Evolutionary conservation across 2,329 filamentous ascomycete species (phyloP), one percentile per base, ranked within the genome.

Genomic region (Penicillium sp.): DNA sequence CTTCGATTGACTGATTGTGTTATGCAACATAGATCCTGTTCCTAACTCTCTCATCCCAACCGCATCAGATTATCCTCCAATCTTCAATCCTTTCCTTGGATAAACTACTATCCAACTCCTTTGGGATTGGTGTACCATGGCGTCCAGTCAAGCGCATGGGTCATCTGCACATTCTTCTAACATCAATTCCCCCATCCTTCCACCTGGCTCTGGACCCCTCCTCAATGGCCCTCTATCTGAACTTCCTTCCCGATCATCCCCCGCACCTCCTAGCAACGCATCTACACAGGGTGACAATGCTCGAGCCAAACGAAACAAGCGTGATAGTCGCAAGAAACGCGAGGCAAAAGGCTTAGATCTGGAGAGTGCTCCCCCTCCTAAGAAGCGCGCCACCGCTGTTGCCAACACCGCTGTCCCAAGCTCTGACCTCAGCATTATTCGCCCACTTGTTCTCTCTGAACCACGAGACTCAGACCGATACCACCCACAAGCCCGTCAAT

Each of bases 321-420:
- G 63, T 20, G 65, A 68, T 30, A 66, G 62, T 50, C 63, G 64
- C 39, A 68, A 68, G 44, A 68, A 67, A 44, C 60, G 64, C 9
- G 65, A 66, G 41, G 61, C 65, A 18, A 68, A 67, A 44, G 64
- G 65, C 3, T 48, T 64, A 18, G 66, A 68, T 27, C 43, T 51
- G 6, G 64, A 66, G 31, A 56, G 39, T 16, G 47, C 50, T n/a
- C 56, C 52, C 12, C 51, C 59, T 12, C 52, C 60, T n/a, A 65
- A 64, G 35, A 65, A 64, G 45, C 59, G 56, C 31, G 44, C 59
- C 15, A 48, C 55, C 14, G 43, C 50, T 17, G 55, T 51, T 20
- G 52, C 48, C 11, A 61, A 47, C 38, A 52, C 52, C n/a, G 63
- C 62, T 6, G 45, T 65, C 27, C 56, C 63, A 2, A 64, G 63